Evolutionary conservation across 1,139 yeast species (phyloP).

Genomic region (Pichia sp.): DNA sequence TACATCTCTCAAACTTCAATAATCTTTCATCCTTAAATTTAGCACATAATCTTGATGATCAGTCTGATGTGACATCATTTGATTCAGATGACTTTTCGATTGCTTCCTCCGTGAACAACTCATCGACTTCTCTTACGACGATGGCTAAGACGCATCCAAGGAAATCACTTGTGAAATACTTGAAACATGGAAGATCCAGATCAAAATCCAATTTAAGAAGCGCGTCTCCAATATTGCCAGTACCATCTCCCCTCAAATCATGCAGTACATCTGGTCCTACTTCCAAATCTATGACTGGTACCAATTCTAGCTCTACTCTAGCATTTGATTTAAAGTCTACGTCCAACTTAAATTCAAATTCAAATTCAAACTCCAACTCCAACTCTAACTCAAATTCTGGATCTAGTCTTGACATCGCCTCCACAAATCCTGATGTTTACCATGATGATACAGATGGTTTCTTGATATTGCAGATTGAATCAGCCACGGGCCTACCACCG

Average conservation of each 20-base stretch:
- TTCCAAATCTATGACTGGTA: background rate
- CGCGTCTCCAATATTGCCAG: too few species aligned
- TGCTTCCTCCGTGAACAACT: conserved; percentile 1
- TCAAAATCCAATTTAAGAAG: too few species aligned
- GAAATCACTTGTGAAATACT: background rate
- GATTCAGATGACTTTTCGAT: background rate
- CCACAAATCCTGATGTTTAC: conserved; percentile 6
- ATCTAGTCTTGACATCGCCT: background rate
- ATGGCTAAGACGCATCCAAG: background rate
- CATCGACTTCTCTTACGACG: conserved; percentile 1
- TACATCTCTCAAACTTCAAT: background rate
- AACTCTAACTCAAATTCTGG: conserved; percentile 1
- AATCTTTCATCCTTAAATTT: background rate
- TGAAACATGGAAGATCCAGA: background rate
- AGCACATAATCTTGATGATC: background rate
- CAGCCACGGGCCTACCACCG: conserved; percentile 69
- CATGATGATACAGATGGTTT: conserved; percentile 37
- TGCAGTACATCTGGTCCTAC: background rate
- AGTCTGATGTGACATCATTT: conserved; percentile 4
- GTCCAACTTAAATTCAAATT: background rate
- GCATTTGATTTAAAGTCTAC: background rate
- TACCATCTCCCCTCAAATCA: too few species aligned
- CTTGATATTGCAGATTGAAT: conserved; percentile 64
- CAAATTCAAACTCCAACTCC: background rate
- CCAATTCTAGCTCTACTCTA: background rate